Evolutionary conservation across 2,329 filamentous ascomycete genomes (phyloP).

Genomic region (Trichoderma aggressivum): DNA sequence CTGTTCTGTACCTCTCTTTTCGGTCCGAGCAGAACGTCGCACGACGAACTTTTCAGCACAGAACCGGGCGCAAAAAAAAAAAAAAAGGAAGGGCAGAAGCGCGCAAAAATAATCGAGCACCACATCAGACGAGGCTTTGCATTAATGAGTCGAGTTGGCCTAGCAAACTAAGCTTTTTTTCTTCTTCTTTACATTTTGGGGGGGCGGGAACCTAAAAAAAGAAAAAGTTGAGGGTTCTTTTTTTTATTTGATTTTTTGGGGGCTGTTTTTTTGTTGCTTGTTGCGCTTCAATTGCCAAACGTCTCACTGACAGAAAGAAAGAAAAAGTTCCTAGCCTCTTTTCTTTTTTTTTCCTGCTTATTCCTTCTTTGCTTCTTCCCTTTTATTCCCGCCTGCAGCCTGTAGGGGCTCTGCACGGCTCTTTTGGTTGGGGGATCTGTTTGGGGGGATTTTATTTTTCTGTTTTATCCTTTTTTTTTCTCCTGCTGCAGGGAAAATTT

Average conservation of each 20-base stretch:
- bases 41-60: slow-evolving; percentile 47
- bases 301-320: neutral
- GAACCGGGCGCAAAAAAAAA: slow-evolving; percentile 12
- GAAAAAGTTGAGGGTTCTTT: neutral
- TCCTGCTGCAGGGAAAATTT: neutral
- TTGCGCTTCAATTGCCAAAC: neutral
- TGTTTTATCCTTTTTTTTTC: neutral
- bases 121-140: neutral
- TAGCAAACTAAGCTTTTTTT: neutral
- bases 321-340: neutral
- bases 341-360: neutral
- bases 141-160: neutral
- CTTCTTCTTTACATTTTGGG: neutral
- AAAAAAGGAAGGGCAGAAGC: neutral
- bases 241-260: neutral
- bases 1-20: slow-evolving; percentile 27
- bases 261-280: neutral
- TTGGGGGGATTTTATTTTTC: neutral
- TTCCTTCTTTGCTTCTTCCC: neutral
- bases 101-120: neutral
- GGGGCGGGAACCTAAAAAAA: neutral
- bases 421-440: neutral
- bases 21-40: slow-evolving; percentile 29
- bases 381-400: neutral
- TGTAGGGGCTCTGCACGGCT: slow-evolving; percentile 3